These are phyloP conservation scores for Xanthoconium purpureum DNA, from an alignment of 768 basidiomycete species.

Conservation along the genomic window DNA sequence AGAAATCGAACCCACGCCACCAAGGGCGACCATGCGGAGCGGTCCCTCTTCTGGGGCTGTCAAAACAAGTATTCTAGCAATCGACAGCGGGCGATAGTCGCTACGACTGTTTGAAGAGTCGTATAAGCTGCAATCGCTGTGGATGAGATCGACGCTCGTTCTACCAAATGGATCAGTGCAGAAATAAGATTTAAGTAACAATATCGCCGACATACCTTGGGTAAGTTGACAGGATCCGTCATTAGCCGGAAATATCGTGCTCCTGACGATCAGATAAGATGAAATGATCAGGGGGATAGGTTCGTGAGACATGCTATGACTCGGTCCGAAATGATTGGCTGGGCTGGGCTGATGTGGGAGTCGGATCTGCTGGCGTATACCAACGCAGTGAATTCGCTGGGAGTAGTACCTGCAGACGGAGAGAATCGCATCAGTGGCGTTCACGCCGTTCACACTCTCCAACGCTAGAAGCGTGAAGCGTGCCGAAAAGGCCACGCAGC, in stretches of 20 bases:
- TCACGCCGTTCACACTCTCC: background rate
- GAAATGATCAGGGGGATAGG: background rate
- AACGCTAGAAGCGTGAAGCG: conserved; percentile 14
- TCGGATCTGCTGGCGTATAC: too few species aligned
- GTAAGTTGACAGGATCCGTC: conserved; percentile 61
- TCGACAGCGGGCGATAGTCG: conserved; percentile 34
- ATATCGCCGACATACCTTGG: conserved; percentile 31
- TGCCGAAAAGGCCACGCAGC: conserved; percentile 2
- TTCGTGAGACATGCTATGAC: conserved; percentile 44
- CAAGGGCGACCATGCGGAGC: conserved; percentile 1
- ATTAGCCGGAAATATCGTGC: conserved; percentile 54
- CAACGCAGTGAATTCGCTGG: conserved; percentile 32
- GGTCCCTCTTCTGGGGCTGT: conserved; percentile 44
- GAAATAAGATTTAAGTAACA: background rate
- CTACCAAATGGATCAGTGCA: conserved; percentile 16
- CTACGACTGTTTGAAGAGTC: conserved; percentile 37
- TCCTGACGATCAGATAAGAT: conserved; percentile 24
- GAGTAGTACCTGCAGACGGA: conserved; percentile 49
- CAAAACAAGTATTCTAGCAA: conserved; percentile 42
- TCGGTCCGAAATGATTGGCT: conserved; percentile 42
- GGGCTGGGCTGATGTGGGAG: too few species aligned
- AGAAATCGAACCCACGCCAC: too few species aligned
- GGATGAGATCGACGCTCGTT: conserved; percentile 43
- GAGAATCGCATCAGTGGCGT: conserved; percentile 9
- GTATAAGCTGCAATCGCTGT: conserved; percentile 36